Percentiles rank a stretch among this genome's conserved stretches.
phyloP scores from a whole-genome alignment of 2,329 filamentous ascomycete genomes.

The Aspergillus brasiliensis region DNA sequence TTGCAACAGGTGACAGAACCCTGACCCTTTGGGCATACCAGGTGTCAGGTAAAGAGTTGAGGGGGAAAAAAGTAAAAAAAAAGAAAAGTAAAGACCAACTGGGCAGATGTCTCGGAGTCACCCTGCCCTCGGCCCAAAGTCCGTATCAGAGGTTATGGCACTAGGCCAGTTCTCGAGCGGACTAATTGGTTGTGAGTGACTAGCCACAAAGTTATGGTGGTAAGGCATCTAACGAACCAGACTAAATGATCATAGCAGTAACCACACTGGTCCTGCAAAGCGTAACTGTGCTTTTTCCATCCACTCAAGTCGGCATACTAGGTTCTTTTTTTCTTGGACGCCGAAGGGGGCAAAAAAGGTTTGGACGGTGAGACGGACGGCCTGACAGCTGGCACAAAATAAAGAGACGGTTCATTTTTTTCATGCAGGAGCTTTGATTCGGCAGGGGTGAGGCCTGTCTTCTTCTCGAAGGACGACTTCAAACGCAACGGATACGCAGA shows the following conservation, averaged over 20 bases:
- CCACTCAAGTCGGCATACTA: constrained; percentile 21
- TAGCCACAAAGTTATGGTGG: constrained; percentile 14
- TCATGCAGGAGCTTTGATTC: constrained; percentile 38
- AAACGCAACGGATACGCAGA: constrained; percentile 34
- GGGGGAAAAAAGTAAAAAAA: constrained; percentile 2
- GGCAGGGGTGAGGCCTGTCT: constrained; percentile 27
- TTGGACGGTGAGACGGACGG: constrained; percentile 33
- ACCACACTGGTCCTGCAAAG: constrained; percentile 14
- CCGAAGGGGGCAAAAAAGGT: constrained; percentile 17
- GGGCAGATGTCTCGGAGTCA: constrained; percentile 4
- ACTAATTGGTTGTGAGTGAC: constrained; percentile 26
- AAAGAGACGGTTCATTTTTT: constrained; percentile 21
- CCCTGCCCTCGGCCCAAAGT: constrained; percentile 15
- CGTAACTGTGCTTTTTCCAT: constrained; percentile 8
- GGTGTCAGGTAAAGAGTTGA: constrained; percentile 14
- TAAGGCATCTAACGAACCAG: constrained; percentile 19
- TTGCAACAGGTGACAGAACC: constrained; percentile 27
- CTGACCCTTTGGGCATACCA: constrained; percentile 19
- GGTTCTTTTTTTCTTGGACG: constrained; percentile 30
- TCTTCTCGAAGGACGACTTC: constrained; percentile 24
- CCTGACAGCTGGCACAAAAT: constrained; percentile 40
- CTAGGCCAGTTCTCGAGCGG: constrained; percentile 14
- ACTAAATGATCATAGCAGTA: constrained; percentile 8
- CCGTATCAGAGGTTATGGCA: constrained; percentile 21
- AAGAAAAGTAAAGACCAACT: constrained; percentile 1